Evolutionary conservation across 192 early-diverging fungal genomes (phyloP), one percentile per base, ranked within the genome.

Genomic region (Coemansia sp.): DNA sequence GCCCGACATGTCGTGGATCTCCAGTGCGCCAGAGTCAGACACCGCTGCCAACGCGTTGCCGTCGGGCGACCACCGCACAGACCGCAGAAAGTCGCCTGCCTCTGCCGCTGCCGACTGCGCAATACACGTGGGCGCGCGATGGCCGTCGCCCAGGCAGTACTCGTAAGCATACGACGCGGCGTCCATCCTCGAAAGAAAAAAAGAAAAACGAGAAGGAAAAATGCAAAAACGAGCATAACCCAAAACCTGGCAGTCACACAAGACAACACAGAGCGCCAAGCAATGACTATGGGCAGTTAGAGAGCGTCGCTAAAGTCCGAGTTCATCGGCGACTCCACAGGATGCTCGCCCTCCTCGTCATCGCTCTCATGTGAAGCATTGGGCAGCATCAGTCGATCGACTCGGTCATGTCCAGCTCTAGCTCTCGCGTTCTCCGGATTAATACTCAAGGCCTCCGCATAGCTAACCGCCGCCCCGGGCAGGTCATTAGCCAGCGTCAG

Each of bases 371-470:
- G 36, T 0, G 63, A 72, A 31, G 61, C 43, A 36, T 10, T 5
- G 20, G 81, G 82, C 43, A 79, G 71, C 79, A 81, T 67, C 64
- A 85, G 74, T 43, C 67, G 51, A 29, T 81, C 84, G 2, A 85
- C 76, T 6, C 84, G 75, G 15, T 77, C 84, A 13, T 55, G 65
- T 2, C 84, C 84, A 4, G 64, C 51, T 2, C 62, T 29, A 3
- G 84, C 84, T 0, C 78, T 65, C 63, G 77, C 72, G 34, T 78
- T 73, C 12, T 61, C 41, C 5, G 79, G 84, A 5, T 85, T 78
- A 5, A 81, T 49, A 3, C 54, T 40, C 65, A 85, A 42, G 18
- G 84, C 84, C 0, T 70, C 68, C 3, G 72, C 68, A 38, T 85
- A 85, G 62, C 73, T 75, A 5, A 47, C 75, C 0, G 78, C 76